phyloP scores from a whole-genome alignment of 2,329 filamentous ascomycete genomes.

The Fusarium mundagurra region DNA sequence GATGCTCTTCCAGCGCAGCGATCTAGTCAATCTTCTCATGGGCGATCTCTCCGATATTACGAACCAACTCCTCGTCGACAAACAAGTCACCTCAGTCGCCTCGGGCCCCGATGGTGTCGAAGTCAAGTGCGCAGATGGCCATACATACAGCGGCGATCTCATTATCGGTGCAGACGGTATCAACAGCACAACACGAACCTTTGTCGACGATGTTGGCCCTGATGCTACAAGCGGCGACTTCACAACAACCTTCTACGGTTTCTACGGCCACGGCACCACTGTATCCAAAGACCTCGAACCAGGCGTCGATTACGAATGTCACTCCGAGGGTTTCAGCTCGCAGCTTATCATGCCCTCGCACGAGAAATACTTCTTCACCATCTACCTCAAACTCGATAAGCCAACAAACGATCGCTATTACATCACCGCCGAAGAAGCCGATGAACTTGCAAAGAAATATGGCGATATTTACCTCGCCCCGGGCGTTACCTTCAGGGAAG shows the following conservation, averaged over 20 bases:
- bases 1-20: constrained; percentile 30
- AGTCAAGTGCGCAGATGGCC: constrained; percentile 28
- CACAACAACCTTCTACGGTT: constrained; percentile 19
- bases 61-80: constrained; percentile 9
- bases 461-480: background rate
- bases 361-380: constrained; percentile 18
- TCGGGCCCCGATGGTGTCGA: background rate
- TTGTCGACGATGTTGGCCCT: background rate
- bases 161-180: constrained; percentile 33
- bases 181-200: constrained; percentile 17
- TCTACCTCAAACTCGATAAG: constrained; percentile 14
- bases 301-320: constrained; percentile 16
- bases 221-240: background rate
- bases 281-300: background rate
- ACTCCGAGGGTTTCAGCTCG: constrained; percentile 6
- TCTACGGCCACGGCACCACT: constrained; percentile 8
- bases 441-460: constrained; percentile 3
- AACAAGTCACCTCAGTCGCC: constrained; percentile 12
- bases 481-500: background rate
- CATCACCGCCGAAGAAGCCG: constrained; percentile 6
- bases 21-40: constrained; percentile 24
- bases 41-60: constrained; percentile 2
- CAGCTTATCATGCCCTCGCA: constrained; percentile 23
- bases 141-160: constrained; percentile 12
- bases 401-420: background rate